Evolutionary conservation across 768 basidiomycete genomes (phyloP), one percentile per base, ranked within the genome.

Genomic region (Agrocybe pediades): DNA sequence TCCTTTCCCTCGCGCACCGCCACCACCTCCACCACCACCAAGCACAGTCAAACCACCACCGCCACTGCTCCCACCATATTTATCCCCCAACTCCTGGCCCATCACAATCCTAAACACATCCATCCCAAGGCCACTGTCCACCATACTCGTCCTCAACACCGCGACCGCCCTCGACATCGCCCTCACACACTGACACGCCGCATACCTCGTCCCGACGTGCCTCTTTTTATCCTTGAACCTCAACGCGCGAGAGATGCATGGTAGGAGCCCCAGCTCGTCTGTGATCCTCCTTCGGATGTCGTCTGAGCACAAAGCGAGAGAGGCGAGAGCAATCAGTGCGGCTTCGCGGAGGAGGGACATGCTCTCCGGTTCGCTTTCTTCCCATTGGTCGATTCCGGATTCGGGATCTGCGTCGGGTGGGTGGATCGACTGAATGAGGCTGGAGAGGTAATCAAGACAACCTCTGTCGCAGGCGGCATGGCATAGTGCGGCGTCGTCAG

Each of bases 131-230:
- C 88, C 90, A 26, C 82, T 84, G 62, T 98, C 95, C 2, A 92
- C 83, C 16, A 98, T 79, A 54, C 85, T 92, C 27, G 95, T 97
- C 25, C 92, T 75, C 25, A 95, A 74, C 9, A 94, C 87, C 0
- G 85, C 81, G 2, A 95, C 86, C 7, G 86, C 86, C 20, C 96
- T 81, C 36, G 85, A 85, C 33, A 98, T 75, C 0, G 90, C 88
- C 15, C 95, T 77, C 1, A 92, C 79, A 58, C 88, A 89, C 61
- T 96, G 95, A 62, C 92, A 94, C 0, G 91, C 90, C 0, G 91
- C 92, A 41, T 90, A 91, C 6, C 94, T 83, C 2, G 95, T 87
- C 1, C 90, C 91, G 15, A 85, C 74, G 51, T 87, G 81, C 0
- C 75, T 78, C 49, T 91, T 86, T 0, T 75, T 52, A 42, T n/a